Evolutionary conservation across 2,329 filamentous ascomycete species (phyloP), one percentile per base, ranked within the genome.

Genomic region (Fusarium odoratissimum): DNA sequence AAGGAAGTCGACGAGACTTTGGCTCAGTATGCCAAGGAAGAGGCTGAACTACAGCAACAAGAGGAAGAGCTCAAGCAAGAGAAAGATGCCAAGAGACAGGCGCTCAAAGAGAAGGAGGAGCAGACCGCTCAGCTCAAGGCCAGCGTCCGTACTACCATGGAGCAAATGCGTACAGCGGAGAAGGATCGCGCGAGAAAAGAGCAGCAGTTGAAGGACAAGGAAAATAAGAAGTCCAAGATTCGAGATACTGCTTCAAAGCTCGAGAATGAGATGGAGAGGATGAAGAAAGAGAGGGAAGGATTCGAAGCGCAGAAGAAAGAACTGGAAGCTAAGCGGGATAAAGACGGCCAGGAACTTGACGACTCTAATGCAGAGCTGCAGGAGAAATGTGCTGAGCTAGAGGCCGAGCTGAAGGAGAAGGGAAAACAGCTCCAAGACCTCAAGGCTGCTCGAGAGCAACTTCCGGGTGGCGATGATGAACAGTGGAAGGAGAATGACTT

Each of bases 51-150:
- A 66, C 89, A 89, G 72, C 84, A 87, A n/a, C 83, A 89, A 58
- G 83, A 93, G 72, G 88, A 90, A 42, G 90, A 93, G 48, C 80
- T 97, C 37, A 90, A 91, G 60, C 91, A 91, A 65, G 94, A 97
- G 76, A 92, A 94, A 67, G 93, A 97, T 73, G 89, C 92, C 56
- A 91, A 97, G 80, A 91, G 89, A 76, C 91, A 92, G 69, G 88
- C 91, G 25, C 86, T 96, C 60, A 96, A 93, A 79, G 94, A 97
- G 78, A 97, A 97, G 80, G 95, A 98, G 73, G 94, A 97, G 77
- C 93, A 91, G 56, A 98, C 94, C 54, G 91, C 93, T 48, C 94
- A 95, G 78, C 83, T 98, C 60, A 94, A 93, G 77, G 92, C 92
- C 70, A 92, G 95, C 78, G 91, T 97, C 59, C 91, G 93, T 58